phyloP scores from a whole-genome alignment of 1,284 basidiomycete genomes.

The Rhodotorula sp. region DNA sequence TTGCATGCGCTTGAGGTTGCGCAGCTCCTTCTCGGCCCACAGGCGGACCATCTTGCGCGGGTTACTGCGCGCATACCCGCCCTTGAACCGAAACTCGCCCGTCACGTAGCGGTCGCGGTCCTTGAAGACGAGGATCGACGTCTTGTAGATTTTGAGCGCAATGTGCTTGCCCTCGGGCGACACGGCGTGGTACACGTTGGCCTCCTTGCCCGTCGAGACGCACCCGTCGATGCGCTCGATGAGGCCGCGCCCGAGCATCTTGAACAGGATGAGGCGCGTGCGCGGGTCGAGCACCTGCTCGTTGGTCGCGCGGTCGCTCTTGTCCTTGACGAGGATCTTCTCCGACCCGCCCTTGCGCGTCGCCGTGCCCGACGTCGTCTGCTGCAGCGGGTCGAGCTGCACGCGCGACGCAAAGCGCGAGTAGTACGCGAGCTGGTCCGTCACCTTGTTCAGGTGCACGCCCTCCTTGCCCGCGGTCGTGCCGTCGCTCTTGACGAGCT shows the following conservation, averaged over 20 bases:
- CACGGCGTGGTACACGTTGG: conserved; percentile 50
- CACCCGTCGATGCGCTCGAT: conserved; percentile 88
- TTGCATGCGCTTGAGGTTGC: conserved; percentile 83
- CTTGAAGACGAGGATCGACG: conserved; percentile 95
- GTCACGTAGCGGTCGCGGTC: conserved; percentile 89
- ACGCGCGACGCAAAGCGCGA: conserved; percentile 60
- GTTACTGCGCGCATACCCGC: conserved; percentile 88
- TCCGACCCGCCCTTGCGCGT: conserved; percentile 87
- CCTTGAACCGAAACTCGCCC: conserved; percentile 85
- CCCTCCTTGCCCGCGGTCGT: conserved; percentile 24
- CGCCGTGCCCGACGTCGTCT: conserved; percentile 56
- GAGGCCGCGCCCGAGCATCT: conserved; percentile 85
- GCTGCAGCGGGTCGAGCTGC: conserved; percentile 67
- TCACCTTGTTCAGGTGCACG: conserved; percentile 43
- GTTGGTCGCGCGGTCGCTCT: conserved; percentile 87
- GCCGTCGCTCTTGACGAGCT: neutral
- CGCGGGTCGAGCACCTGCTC: conserved; percentile 92
- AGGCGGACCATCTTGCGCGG: conserved; percentile 98
- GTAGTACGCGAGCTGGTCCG: conserved; percentile 67
- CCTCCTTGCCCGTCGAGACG: conserved; percentile 94
- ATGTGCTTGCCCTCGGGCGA: conserved; percentile 57
- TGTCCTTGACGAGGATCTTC: conserved; percentile 79
- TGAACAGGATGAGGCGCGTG: conserved; percentile 84
- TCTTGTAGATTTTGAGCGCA: conserved; percentile 98
- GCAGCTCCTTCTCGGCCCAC: conserved; percentile 99